Percentiles rank a stretch among this genome's conserved stretches.
Conservation (phyloP, 495 filamentous ascomycete species). For the Tricharina praecox region DNA sequence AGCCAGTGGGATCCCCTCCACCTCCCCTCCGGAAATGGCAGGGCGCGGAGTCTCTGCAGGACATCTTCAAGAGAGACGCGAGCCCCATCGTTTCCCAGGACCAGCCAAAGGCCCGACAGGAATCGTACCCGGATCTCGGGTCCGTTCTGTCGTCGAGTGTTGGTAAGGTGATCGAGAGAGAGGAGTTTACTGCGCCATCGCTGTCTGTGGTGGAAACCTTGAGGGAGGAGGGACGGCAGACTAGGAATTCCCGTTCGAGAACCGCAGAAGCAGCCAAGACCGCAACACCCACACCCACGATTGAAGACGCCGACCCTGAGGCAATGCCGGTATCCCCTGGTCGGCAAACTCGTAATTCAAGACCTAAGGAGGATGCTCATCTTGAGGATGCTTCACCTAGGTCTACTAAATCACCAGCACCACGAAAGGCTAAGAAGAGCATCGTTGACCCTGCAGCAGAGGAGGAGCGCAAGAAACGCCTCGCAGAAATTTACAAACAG, state of each 20-base stretch:
- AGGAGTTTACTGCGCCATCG: neutral
- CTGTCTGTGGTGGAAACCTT: constrained; percentile 1
- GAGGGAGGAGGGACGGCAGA: constrained; percentile 8
- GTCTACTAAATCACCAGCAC: neutral
- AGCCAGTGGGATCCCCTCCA: constrained; percentile 19
- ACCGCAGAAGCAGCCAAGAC: neutral
- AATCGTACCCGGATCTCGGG: constrained; percentile 19
- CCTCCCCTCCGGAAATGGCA: constrained; percentile 35
- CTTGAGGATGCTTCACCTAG: neutral
- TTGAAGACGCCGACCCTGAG: neutral
- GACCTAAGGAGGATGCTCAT: constrained; percentile 6
- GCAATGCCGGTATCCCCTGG: neutral
- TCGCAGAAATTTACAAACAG: constrained; percentile 1
- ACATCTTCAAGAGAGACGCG: constrained; percentile 8
- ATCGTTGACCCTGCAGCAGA: neutral
- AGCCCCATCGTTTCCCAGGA: neutral
- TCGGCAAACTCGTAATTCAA: constrained; percentile 5
- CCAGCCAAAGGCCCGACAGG: constrained; percentile 7
- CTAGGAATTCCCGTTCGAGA: constrained; percentile 13
- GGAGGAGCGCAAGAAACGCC: neutral
- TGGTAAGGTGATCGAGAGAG: constrained; percentile 38
- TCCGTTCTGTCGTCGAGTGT: constrained; percentile 5
- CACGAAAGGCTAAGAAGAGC: neutral
- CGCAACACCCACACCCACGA: neutral
- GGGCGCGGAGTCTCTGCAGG: constrained; percentile 19